phyloP scores from a whole-genome alignment of 352 stramenopile species.

The Globisporangium solare region DNA sequence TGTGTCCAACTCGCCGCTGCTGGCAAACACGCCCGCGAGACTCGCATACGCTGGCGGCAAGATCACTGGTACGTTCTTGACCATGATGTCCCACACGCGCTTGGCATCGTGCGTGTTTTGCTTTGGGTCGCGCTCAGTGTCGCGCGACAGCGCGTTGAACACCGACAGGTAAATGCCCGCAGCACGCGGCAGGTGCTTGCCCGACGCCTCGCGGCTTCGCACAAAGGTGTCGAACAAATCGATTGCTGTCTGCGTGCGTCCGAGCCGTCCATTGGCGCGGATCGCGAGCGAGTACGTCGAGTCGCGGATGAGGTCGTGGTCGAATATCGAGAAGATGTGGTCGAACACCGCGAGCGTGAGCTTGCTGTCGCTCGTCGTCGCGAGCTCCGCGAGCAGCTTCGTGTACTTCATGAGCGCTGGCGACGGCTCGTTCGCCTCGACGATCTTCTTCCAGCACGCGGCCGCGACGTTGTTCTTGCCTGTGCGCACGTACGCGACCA shows the following conservation, averaged over 20 bases:
- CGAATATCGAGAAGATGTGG: conserved; percentile 43
- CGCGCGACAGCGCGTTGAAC: conserved; percentile 80
- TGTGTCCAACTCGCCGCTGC: conserved; percentile 62
- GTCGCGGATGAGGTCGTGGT: conserved; percentile 41
- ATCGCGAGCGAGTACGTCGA: conserved; percentile 62
- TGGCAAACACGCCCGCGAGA: conserved; percentile 76
- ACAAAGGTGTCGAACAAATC: conserved; percentile 73
- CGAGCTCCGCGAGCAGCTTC: conserved; percentile 57
- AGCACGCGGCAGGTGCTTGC: conserved; percentile 26
- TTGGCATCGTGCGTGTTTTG: conserved; percentile 69
- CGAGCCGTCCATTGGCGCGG: conserved; percentile 62
- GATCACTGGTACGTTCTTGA: conserved; percentile 53
- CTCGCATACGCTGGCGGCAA: conserved; percentile 75
- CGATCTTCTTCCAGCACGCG: conserved; percentile 71
- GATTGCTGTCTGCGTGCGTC: conserved; percentile 53
- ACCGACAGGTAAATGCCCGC: conserved; percentile 67
- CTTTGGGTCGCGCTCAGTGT: conserved; percentile 50
- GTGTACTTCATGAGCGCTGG: conserved; percentile 51
- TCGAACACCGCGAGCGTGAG: conserved; percentile 64
- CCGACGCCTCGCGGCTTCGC: conserved; percentile 25
- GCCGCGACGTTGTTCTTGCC: conserved; percentile 56
- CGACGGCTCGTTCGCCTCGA: conserved; percentile 34
- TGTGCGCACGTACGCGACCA: conserved; percentile 71
- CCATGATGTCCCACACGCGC: conserved; percentile 75
- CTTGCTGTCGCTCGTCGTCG: conserved; percentile 52